Conservation (phyloP, 2,329 filamentous ascomycete species). For the Beauveria sp. region DNA sequence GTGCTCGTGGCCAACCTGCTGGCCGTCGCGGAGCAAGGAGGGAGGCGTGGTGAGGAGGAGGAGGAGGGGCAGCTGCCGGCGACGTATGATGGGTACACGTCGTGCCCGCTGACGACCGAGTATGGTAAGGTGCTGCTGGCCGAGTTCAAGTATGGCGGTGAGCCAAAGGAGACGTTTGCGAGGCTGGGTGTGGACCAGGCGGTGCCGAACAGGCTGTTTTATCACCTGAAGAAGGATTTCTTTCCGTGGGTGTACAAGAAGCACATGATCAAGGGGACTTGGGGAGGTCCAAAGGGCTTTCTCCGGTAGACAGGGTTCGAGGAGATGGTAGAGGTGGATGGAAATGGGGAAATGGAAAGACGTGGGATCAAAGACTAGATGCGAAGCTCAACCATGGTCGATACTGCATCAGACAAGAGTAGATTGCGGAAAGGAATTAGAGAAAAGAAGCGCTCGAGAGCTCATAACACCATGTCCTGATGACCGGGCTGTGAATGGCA, state of each 20-base stretch:
- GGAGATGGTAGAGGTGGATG: too few relatives aligned
- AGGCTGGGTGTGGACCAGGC: conserved; percentile 50
- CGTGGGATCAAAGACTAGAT: too few relatives aligned
- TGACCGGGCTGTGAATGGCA: too few relatives aligned
- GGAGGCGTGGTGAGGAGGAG: conserved; percentile 28
- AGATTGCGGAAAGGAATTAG: too few relatives aligned
- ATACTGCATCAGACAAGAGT: too few relatives aligned
- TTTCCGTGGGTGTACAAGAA: conserved; percentile 60
- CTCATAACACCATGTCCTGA: too few relatives aligned
- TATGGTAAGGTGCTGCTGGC: conserved; percentile 57
- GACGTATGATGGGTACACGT: conserved; percentile 47
- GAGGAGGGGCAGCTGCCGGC: conserved; percentile 25
- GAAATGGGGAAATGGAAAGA: too few relatives aligned
- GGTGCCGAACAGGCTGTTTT: conserved; percentile 48
- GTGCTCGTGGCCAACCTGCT: conserved; percentile 43
- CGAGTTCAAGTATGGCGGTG: conserved; percentile 58
- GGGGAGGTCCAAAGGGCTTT: conserved; percentile 52
- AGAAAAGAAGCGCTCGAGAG: too few relatives aligned
- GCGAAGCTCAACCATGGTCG: too few relatives aligned
- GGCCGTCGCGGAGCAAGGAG: conserved; percentile 14
- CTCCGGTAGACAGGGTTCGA: not conserved
- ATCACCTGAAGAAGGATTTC: conserved; percentile 58
- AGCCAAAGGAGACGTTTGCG: conserved; percentile 55
- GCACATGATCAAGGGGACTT: conserved; percentile 53
- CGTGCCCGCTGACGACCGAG: conserved; percentile 45